A percentile compares a stretch with the other conserved stretches of the same genome.
These are phyloP conservation scores for Boletus tylopilopsis DNA, from an alignment of 768 basidiomycete species.

Conservation along the genomic window DNA sequence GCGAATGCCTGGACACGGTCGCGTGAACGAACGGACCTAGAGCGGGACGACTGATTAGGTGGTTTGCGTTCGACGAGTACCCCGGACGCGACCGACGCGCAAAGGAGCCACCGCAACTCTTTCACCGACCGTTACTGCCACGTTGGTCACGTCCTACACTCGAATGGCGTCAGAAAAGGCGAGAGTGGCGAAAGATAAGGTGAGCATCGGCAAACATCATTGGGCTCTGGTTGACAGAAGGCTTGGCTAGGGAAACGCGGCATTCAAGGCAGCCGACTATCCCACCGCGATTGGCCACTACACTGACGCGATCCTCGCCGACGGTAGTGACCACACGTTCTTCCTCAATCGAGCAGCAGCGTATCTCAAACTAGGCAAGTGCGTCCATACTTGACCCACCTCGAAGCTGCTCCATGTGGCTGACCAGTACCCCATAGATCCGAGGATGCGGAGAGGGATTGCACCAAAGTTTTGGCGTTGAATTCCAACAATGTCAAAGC, in stretches of 20 bases:
- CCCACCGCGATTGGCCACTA: conserved; percentile 83
- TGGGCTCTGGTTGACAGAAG: not conserved
- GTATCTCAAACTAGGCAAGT: conserved; percentile 95
- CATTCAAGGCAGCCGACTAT: conserved; percentile 81
- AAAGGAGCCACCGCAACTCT: not conserved
- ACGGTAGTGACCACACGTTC: conserved; percentile 69
- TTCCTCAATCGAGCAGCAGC: conserved; percentile 88
- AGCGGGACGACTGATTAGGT: not conserved
- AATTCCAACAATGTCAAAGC: conserved; percentile 70
- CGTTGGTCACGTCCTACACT: not conserved
- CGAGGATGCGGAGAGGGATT: conserved; percentile 81
- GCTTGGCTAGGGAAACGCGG: conserved; percentile 67
- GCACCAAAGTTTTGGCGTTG: conserved; percentile 57
- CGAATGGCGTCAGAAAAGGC: conserved; percentile 36
- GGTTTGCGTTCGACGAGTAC: too few species aligned
- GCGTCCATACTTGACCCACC: conserved; percentile 36
- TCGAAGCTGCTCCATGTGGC: not conserved
- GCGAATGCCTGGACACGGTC: not conserved
- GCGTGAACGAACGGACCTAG: conserved; percentile 3
- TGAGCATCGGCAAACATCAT: not conserved
- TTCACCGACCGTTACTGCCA: conserved; percentile 4
- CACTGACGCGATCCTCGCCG: conserved; percentile 71
- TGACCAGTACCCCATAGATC: conserved; percentile 40
- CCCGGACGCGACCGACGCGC: too few species aligned
- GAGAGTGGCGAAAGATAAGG: conserved; percentile 33